Conservation (phyloP, 192 early-diverging fungal genomes). For the Coemansia umbellata region DNA sequence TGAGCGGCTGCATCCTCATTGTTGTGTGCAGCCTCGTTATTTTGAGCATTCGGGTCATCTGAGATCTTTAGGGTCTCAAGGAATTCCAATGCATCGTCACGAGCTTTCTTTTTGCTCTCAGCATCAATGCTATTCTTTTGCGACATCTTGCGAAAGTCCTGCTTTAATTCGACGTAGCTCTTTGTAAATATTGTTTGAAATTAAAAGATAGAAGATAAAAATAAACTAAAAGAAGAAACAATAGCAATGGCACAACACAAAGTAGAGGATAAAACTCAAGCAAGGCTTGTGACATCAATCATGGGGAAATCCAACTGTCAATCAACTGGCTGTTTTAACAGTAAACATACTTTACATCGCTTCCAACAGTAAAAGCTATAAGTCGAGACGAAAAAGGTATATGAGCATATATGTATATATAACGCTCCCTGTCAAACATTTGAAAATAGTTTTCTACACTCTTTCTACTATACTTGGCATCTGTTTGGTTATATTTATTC, state of each 20-base stretch:
- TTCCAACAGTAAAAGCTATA: too few species aligned
- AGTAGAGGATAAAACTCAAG: background rate
- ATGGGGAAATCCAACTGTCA: too few species aligned
- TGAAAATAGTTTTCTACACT: too few species aligned
- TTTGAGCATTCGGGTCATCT: slow-evolving; percentile 18
- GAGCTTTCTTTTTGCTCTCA: slow-evolving; percentile 43
- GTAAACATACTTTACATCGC: too few species aligned
- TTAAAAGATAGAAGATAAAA: background rate
- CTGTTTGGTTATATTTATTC: too few species aligned
- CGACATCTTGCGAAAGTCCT: slow-evolving; percentile 27
- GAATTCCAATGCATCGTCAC: slow-evolving; percentile 50
- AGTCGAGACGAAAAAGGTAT: too few species aligned
- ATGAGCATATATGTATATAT: too few species aligned
- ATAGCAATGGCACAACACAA: background rate
- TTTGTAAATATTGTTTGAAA: background rate
- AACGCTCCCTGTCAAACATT: too few species aligned
- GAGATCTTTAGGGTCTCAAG: slow-evolving; percentile 43
- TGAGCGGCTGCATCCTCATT: slow-evolving; percentile 2
- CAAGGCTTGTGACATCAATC: too few species aligned
- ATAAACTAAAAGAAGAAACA: background rate
- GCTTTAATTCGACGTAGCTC: too few species aligned
- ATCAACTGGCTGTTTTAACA: too few species aligned
- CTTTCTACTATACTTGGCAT: too few species aligned
- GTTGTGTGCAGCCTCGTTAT: background rate
- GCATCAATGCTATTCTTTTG: slow-evolving; percentile 14